Evolutionary conservation across 2,329 filamentous ascomycete species (phyloP).

Genomic region (Didymosphaeria variabile): DNA sequence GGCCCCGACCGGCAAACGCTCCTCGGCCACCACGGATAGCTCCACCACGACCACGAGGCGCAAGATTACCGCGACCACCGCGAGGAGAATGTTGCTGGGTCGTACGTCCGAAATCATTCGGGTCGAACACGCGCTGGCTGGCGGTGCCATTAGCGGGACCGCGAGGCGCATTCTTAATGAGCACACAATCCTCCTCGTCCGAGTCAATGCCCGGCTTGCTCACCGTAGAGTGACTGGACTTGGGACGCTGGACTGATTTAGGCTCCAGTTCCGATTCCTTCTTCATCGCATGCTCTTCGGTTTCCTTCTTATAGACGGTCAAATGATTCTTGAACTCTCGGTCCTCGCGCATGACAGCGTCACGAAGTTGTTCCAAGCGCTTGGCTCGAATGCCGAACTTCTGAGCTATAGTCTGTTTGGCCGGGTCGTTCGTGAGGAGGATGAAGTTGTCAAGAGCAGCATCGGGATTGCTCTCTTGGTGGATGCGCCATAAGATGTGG

Average conservation of each 20-base stretch:
- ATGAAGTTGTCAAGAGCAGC: slow-evolving; percentile 61
- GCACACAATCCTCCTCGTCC: slow-evolving; percentile 51
- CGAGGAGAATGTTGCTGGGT: slow-evolving; percentile 41
- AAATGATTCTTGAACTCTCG: slow-evolving; percentile 56
- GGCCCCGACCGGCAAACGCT: slow-evolving; percentile 41
- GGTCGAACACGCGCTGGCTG: slow-evolving; percentile 54
- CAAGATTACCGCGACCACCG: slow-evolving; percentile 40
- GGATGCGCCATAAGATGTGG: slow-evolving; percentile 61
- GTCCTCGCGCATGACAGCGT: slow-evolving; percentile 59
- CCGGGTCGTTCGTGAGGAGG: slow-evolving; percentile 60
- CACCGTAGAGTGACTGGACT: slow-evolving; percentile 34
- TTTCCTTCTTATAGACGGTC: slow-evolving; percentile 49
- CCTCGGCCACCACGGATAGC: slow-evolving; percentile 39
- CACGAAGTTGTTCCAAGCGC: slow-evolving; percentile 60
- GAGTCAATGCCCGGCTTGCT: slow-evolving; percentile 34
- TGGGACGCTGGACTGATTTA: slow-evolving; percentile 35
- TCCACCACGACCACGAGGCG: slow-evolving; percentile 35
- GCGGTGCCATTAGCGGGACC: slow-evolving; percentile 41
- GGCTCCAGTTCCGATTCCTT: slow-evolving; percentile 27
- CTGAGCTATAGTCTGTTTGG: slow-evolving; percentile 56
- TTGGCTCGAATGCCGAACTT: slow-evolving; percentile 61
- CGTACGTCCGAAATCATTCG: slow-evolving; percentile 58
- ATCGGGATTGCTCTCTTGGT: slow-evolving; percentile 58
- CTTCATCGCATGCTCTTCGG: slow-evolving; percentile 31
- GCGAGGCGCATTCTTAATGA: slow-evolving; percentile 49